Conservation (phyloP, 306 rosid species). For the Cicer chorassanicum region DNA sequence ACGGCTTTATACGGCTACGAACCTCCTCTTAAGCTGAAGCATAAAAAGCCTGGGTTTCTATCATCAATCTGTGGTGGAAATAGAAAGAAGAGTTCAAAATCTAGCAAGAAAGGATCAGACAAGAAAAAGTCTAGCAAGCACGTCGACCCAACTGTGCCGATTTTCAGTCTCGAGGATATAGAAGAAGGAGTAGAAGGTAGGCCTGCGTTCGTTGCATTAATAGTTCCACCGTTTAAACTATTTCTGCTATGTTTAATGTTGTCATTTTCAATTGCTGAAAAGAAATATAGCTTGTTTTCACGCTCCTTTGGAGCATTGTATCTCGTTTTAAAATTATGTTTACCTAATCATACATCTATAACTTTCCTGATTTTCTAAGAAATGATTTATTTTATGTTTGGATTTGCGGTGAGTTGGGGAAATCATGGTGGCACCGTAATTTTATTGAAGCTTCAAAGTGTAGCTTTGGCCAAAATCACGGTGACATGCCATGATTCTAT, state of each 20-base stretch:
- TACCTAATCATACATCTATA: background rate
- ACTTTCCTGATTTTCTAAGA: background rate
- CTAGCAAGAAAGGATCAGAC: conserved; percentile 75
- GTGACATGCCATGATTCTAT: too few species aligned
- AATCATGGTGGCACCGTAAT: too few species aligned
- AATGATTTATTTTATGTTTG: background rate
- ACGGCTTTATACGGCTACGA: conserved; percentile 94
- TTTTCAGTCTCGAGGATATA: conserved; percentile 85
- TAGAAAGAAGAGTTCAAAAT: conserved; percentile 72
- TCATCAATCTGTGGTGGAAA: conserved; percentile 78
- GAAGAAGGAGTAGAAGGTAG: conserved; percentile 98
- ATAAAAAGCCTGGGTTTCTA: conserved; percentile 70
- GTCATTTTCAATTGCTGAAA: conserved; percentile 3
- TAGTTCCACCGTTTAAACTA: conserved; percentile 16
- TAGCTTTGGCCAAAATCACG: too few species aligned
- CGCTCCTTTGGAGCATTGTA: background rate
- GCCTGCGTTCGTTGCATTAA: conserved; percentile 16
- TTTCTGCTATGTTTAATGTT: background rate
- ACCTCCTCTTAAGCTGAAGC: conserved; percentile 90
- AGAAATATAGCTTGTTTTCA: background rate
- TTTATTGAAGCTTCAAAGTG: too few species aligned
- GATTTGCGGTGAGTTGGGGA: too few species aligned
- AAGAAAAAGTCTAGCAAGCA: conserved; percentile 80
- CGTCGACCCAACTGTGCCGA: conserved; percentile 80
- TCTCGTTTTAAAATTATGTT: conserved; percentile 18